A percentile compares a stretch with the other conserved stretches of the same genome.
Conservation (phyloP, 768 basidiomycete genomes). For the Boletus eberwhitei region DNA sequence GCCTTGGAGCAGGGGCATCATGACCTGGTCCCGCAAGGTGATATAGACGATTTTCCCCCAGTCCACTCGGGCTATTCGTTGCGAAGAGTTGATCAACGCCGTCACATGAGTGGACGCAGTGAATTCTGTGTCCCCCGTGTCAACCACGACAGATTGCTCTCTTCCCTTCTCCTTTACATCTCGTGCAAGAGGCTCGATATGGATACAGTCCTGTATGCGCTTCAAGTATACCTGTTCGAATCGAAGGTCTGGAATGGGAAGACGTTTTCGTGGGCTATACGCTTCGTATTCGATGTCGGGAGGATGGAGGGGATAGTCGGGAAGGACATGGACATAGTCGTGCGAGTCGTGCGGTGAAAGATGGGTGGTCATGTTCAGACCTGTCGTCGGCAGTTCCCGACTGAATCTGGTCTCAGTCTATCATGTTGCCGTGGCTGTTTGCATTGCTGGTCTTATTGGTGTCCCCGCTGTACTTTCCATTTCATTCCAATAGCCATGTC, state of each 20-base stretch:
- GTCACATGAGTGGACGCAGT: slow-evolving; percentile 25
- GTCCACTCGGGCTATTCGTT: slow-evolving; percentile 42
- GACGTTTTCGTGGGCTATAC: slow-evolving; percentile 30
- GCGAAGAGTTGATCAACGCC: slow-evolving; percentile 28
- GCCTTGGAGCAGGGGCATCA: slow-evolving; percentile 67
- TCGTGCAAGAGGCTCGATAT: slow-evolving; percentile 32
- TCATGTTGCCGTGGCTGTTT: slow-evolving; percentile 18
- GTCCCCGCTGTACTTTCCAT: slow-evolving; percentile 27
- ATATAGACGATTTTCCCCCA: slow-evolving; percentile 63
- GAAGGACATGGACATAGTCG: slow-evolving; percentile 15
- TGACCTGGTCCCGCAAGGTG: slow-evolving; percentile 64
- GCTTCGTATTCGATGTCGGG: slow-evolving; percentile 14
- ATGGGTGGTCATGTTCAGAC: slow-evolving; percentile 21
- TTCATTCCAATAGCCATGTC: slow-evolving; percentile 21
- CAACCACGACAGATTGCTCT: slow-evolving; percentile 11
- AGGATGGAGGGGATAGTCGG: slow-evolving; percentile 18
- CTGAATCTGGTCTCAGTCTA: not conserved
- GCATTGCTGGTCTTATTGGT: slow-evolving; percentile 12
- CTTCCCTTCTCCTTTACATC: slow-evolving; percentile 34
- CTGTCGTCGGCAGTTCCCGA: slow-evolving; percentile 22
- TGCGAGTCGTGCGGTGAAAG: slow-evolving; percentile 8
- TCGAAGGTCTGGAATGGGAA: slow-evolving; percentile 73
- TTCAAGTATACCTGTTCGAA: slow-evolving; percentile 71
- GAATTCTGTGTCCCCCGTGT: slow-evolving; percentile 21
- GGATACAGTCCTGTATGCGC: slow-evolving; percentile 53